phyloP scores from a whole-genome alignment of 306 rosid species.

The Senna tora region DNA sequence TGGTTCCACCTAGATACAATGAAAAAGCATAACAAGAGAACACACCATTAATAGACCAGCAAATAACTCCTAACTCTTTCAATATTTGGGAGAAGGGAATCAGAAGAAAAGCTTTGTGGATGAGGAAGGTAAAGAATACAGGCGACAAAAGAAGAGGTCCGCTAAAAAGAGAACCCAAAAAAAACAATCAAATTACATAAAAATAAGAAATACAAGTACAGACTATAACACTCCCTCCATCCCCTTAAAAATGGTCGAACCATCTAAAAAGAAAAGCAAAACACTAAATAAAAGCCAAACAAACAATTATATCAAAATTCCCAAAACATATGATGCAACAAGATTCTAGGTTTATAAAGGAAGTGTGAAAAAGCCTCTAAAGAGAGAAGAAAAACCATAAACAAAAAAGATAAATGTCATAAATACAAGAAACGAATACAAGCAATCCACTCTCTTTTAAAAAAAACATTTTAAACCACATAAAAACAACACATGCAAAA shows the following conservation, averaged over 20 bases:
- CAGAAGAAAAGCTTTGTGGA: neutral
- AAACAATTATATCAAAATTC: conserved; percentile 12
- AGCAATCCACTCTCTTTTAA: neutral
- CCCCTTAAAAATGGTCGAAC: neutral
- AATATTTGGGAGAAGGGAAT: conserved; percentile 5
- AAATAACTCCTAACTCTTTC: conserved; percentile 26
- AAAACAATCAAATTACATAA: neutral
- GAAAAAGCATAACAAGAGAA: conserved; percentile 38
- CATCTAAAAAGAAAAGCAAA: neutral
- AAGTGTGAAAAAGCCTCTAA: neutral
- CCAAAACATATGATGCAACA: conserved; percentile 22
- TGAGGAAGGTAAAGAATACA: conserved; percentile 13
- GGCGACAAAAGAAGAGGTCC: conserved; percentile 9
- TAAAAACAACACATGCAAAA: neutral
- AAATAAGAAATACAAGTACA: conserved; percentile 6
- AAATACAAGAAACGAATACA: neutral
- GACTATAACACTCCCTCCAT: neutral
- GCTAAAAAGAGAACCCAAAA: conserved; percentile 9
- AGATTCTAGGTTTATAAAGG: neutral
- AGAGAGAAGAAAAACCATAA: neutral
- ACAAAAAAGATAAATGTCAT: neutral
- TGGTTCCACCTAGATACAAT: conserved; percentile 87
- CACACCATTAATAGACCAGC: conserved; percentile 31
- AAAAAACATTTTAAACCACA: neutral
- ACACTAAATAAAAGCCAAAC: neutral